These are phyloP conservation scores for Heritiera littoralis DNA, from an alignment of 345 rosid species.

Conservation along the genomic window DNA sequence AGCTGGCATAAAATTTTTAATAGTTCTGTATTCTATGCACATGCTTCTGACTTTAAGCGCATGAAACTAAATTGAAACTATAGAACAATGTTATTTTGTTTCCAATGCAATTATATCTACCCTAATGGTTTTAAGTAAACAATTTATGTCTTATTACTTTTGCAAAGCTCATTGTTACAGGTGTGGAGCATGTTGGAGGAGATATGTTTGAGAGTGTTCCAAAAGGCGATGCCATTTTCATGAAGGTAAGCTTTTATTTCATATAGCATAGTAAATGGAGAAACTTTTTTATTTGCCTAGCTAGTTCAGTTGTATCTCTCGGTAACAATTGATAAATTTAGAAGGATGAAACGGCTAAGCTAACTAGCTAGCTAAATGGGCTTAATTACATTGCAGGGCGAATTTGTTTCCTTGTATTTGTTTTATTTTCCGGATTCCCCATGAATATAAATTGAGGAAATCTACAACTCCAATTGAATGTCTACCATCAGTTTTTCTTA, in stretches of 20 bases:
- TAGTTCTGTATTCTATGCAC: not conserved
- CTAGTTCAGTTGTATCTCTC: not conserved
- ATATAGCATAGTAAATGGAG: not conserved
- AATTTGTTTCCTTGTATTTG: not conserved
- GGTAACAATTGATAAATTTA: not conserved
- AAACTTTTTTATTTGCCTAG: not conserved
- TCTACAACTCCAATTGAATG: not conserved
- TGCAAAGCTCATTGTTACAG: not conserved
- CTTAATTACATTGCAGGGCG: not conserved
- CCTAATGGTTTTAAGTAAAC: not conserved
- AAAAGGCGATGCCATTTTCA: not conserved
- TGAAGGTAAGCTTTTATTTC: not conserved
- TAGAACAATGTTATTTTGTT: not conserved
- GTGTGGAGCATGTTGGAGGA: conserved; percentile 12
- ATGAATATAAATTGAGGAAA: not conserved
- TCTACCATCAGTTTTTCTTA: not conserved
- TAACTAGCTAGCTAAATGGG: not conserved
- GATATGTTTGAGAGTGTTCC: conserved; percentile 12
- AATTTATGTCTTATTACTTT: not conserved
- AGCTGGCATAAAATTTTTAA: not conserved
- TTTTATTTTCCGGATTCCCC: not conserved
- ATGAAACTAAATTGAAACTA: not conserved
- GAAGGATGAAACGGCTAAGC: not conserved
- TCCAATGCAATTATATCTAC: not conserved
- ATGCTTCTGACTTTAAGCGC: not conserved